Evolutionary conservation across 192 early-diverging fungal species (phyloP).

Genomic region (Spinellus fusiger): DNA sequence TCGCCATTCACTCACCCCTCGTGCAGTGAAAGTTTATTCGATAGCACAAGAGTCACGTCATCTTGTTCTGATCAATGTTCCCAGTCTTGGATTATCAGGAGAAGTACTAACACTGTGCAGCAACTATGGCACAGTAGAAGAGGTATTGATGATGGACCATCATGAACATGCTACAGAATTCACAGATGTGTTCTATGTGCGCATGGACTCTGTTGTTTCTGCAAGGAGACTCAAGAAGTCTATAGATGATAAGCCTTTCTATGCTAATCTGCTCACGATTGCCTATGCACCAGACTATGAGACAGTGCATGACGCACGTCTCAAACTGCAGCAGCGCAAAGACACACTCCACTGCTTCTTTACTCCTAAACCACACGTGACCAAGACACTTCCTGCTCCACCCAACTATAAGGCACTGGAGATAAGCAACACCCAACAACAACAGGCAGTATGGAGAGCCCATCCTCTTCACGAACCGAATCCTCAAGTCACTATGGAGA

Average conservation of each 20-base stretch:
- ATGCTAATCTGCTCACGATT: slow-evolving; percentile 26
- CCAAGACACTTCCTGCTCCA: not conserved
- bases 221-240: slow-evolving; percentile 32
- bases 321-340: slow-evolving; percentile 34
- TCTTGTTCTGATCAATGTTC: slow-evolving; percentile 26
- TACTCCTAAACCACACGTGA: not conserved
- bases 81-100: slow-evolving; percentile 10
- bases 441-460: not conserved
- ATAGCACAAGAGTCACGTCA: slow-evolving; percentile 31
- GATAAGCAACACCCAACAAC: not conserved
- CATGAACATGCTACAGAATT: slow-evolving; percentile 15
- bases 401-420: not conserved
- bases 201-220: slow-evolving; percentile 12
- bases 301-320: slow-evolving; percentile 34
- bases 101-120: slow-evolving; percentile 13
- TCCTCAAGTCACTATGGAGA: not conserved
- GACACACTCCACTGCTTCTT: not conserved
- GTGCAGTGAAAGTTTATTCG: slow-evolving; percentile 25
- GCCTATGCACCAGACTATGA: slow-evolving; percentile 37
- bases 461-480: not conserved
- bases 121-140: slow-evolving; percentile 9
- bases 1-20: slow-evolving; percentile 7
- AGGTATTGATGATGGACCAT: slow-evolving; percentile 16
- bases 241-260: slow-evolving; percentile 36
- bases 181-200: slow-evolving; percentile 26